phyloP scores from a whole-genome alignment of 441 rosid species.

The Gossypium gossypioides region DNA sequence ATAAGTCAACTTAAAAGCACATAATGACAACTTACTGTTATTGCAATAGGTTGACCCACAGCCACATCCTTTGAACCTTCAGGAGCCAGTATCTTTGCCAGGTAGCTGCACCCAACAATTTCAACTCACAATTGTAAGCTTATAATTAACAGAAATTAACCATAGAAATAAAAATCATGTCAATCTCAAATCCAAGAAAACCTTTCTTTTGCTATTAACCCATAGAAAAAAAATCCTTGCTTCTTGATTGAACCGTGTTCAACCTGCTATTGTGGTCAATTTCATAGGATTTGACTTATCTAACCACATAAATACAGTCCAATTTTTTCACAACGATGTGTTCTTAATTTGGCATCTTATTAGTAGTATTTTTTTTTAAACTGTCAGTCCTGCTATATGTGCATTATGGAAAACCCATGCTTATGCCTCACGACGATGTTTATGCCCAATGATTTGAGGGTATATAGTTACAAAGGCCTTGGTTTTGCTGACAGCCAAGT shows the following conservation, averaged over 20 bases:
- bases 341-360: constrained; percentile 2
- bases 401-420: background rate
- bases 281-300: background rate
- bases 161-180: background rate
- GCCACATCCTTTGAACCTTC: constrained; percentile 68
- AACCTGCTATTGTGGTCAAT: background rate
- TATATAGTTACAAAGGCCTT: background rate
- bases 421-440: background rate
- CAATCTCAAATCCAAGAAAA: background rate
- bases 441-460: background rate
- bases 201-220: background rate
- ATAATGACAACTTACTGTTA: constrained; percentile 41
- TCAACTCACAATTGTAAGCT: constrained; percentile 13
- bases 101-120: constrained; percentile 36
- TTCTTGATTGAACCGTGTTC: background rate
- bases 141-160: background rate
- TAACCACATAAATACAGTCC: background rate
- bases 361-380: background rate
- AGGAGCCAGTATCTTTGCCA: constrained; percentile 64
- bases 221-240: background rate
- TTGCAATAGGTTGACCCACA: constrained; percentile 60
- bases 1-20: background rate
- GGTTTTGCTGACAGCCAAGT: background rate
- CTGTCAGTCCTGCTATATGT: background rate
- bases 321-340: background rate